Evolutionary conservation across 2,329 filamentous ascomycete genomes (phyloP).

Genomic region (Sphaerulina populicola): DNA sequence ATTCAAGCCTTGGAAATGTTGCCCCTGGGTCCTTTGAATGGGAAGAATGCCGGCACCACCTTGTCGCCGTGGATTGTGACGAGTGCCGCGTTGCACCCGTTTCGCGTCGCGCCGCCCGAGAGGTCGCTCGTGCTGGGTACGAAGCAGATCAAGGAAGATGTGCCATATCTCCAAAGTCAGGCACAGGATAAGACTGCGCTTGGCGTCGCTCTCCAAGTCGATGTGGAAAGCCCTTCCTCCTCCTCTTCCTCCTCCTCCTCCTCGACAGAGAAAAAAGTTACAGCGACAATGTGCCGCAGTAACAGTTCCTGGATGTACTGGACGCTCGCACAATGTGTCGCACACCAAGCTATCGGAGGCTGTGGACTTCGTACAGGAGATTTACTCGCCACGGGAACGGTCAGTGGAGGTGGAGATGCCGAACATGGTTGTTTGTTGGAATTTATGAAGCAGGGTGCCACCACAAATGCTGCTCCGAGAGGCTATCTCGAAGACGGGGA

Average conservation of each 20-base stretch:
- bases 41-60: constrained; percentile 52
- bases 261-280: too few relatives aligned
- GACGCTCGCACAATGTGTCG: constrained; percentile 38
- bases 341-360: constrained; percentile 37
- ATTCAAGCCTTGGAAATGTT: constrained; percentile 55
- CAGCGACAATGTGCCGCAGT: constrained; percentile 21
- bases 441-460: constrained; percentile 31
- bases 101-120: constrained; percentile 21
- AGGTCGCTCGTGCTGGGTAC: too few relatives aligned
- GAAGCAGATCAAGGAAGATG: too few relatives aligned
- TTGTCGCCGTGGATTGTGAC: constrained; percentile 57
- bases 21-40: constrained; percentile 53
- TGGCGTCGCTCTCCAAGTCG: too few relatives aligned
- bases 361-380: constrained; percentile 38
- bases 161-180: too few relatives aligned
- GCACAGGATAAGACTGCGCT: too few relatives aligned
- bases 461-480: constrained; percentile 28
- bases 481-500: constrained; percentile 38
- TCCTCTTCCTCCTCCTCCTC: too few relatives aligned
- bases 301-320: constrained; percentile 37
- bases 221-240: too few relatives aligned
- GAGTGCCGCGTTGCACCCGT: constrained; percentile 44
- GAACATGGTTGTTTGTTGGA: constrained; percentile 39
- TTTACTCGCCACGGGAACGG: constrained; percentile 37
- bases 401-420: constrained; percentile 32